These are phyloP conservation scores for Vitis hybrid DNA, from an alignment of 177 flowering plant genomes.

Conservation along the genomic window DNA sequence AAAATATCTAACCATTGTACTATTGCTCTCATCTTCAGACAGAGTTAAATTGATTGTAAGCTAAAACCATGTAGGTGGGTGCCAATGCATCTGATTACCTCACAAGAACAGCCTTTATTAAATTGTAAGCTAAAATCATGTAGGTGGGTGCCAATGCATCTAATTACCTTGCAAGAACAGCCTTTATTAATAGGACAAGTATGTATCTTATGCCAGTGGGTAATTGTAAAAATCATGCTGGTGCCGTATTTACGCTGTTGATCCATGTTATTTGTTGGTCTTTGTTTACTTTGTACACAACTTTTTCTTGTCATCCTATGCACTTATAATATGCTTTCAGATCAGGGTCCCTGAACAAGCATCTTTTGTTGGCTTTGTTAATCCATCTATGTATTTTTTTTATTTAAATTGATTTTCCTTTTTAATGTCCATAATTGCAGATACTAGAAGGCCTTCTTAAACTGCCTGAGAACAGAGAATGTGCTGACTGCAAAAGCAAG, in stretches of 20 bases:
- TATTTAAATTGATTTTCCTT: background rate
- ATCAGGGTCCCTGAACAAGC: background rate
- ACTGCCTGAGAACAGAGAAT: constrained; percentile 79
- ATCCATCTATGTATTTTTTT: background rate
- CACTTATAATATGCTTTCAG: background rate
- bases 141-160: too few species aligned
- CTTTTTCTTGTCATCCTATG: background rate
- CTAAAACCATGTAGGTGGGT: too few species aligned
- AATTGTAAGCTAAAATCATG: too few species aligned
- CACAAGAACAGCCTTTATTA: too few species aligned
- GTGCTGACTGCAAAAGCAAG: constrained; percentile 90
- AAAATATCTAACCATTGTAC: too few species aligned
- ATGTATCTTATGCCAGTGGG: background rate
- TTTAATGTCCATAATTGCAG: constrained; percentile 31
- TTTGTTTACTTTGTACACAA: background rate
- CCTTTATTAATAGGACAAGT: background rate
- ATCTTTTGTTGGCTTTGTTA: constrained; percentile 6
- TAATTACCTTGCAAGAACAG: too few species aligned
- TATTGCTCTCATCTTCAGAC: too few species aligned
- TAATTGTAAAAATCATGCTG: background rate
- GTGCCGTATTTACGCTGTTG: background rate
- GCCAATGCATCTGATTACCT: too few species aligned
- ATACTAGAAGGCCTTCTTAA: constrained; percentile 73
- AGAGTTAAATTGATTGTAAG: too few species aligned
- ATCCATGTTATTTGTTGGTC: background rate